A percentile compares a stretch with the other conserved stretches of the same genome.
Conservation (phyloP, 2,329 filamentous ascomycete species). For the Colletotrichum theobromicola region DNA sequence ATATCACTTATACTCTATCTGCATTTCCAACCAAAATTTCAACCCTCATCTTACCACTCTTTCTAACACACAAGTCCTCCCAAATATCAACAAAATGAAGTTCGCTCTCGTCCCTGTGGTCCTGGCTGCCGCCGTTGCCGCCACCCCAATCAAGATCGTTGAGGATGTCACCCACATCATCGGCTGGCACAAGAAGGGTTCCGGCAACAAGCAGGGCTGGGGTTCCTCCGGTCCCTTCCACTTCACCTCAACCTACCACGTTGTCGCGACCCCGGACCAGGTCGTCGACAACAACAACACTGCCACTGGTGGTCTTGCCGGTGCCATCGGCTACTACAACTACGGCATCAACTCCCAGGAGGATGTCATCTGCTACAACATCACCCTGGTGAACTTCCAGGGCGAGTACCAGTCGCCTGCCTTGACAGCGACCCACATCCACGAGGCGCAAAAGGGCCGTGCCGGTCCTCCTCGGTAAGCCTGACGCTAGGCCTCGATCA, state of each 20-base stretch:
- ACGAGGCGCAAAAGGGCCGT: conserved; percentile 50
- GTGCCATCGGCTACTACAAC: conserved; percentile 53
- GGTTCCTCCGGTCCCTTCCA: conserved; percentile 27
- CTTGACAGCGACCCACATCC: conserved; percentile 59
- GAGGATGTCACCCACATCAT: conserved; percentile 1
- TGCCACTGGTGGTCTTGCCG: conserved; percentile 44
- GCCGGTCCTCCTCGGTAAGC: conserved; percentile 53
- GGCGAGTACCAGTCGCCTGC: conserved; percentile 57
- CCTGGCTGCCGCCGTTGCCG: background rate
- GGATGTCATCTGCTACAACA: conserved; percentile 53
- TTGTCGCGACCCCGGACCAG: conserved; percentile 53
- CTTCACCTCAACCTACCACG: conserved; percentile 55
- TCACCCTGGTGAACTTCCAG: conserved; percentile 52
- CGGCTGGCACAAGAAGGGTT: conserved; percentile 23
- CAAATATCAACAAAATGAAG: background rate
- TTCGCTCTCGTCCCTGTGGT: background rate
- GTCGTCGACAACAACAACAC: conserved; percentile 48
- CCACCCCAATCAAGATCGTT: background rate
- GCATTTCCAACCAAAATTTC: background rate
- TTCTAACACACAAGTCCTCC: background rate
- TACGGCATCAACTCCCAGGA: conserved; percentile 56
- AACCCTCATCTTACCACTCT: accelerated
- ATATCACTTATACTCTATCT: accelerated
- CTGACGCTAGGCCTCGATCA: background rate
- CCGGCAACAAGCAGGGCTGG: conserved; percentile 6